A percentile compares a stretch with the other conserved stretches of the same genome.
Conservation (phyloP, 257 asterid species). For the Ehretia macrophylla region DNA sequence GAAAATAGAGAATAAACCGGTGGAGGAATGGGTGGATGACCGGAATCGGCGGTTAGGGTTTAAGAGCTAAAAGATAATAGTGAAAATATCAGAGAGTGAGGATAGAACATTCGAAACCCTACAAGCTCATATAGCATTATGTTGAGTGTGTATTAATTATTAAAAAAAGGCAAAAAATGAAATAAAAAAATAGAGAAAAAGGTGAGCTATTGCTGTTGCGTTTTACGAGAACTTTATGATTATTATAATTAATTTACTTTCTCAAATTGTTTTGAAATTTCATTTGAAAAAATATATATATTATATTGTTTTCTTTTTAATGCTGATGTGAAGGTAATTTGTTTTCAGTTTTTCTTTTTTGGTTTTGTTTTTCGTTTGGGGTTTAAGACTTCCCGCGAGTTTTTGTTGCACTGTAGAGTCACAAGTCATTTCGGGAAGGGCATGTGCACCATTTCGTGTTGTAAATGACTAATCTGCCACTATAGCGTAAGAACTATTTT, state of each 20-base stretch:
- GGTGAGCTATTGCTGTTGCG: constrained; percentile 11
- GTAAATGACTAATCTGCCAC: no score
- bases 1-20: constrained; percentile 1
- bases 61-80: constrained; percentile 20
- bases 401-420: no score
- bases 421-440: no score
- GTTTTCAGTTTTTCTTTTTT: not conserved
- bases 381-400: not conserved
- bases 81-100: not conserved
- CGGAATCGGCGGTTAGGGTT: constrained; percentile 37
- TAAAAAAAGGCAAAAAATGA: not conserved
- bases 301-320: no score
- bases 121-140: not conserved
- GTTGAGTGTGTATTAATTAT: not conserved
- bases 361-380: not conserved
- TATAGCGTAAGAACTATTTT: no score
- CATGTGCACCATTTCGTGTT: no score
- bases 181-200: no score
- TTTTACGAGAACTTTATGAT: constrained; percentile 23
- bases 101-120: constrained; percentile 38
- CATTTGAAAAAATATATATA: no score
- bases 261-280: no score
- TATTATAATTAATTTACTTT: not conserved
- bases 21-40: constrained; percentile 4
- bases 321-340: no score